These are phyloP conservation scores for Saitozyma sp. DNA, from an alignment of 768 basidiomycete genomes.

Conservation along the genomic window DNA sequence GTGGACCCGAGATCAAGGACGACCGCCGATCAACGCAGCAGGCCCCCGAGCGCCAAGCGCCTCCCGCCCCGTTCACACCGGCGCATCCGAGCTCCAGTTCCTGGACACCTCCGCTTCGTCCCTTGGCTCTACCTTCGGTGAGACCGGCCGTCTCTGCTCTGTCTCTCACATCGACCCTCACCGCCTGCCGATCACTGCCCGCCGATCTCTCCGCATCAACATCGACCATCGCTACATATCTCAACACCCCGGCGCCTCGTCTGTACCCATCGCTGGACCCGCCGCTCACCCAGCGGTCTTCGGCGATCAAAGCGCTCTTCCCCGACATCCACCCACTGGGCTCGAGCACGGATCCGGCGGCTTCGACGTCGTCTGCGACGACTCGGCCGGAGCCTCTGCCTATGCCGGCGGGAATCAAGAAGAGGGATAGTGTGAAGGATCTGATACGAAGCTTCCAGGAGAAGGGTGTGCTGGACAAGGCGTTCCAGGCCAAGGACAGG, in stretches of 20 bases:
- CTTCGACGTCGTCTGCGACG: conserved; percentile 5
- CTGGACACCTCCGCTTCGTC: neutral
- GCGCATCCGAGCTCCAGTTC: neutral
- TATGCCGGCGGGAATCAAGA: conserved; percentile 3
- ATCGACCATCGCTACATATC: conserved; percentile 9
- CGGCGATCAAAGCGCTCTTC: conserved; percentile 34
- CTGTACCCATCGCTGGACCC: conserved; percentile 32
- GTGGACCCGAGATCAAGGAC: too few species aligned
- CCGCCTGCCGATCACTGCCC: conserved; percentile 1
- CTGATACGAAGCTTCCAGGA: conserved; percentile 35
- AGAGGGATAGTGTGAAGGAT: conserved; percentile 30
- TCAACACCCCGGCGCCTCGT: conserved; percentile 9
- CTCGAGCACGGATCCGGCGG: conserved; percentile 4
- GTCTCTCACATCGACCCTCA: neutral
- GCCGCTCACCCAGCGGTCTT: conserved; percentile 28
- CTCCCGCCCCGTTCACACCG: neutral
- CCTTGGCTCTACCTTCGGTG: neutral
- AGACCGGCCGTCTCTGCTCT: neutral
- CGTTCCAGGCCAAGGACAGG: neutral
- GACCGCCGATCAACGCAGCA: too few species aligned
- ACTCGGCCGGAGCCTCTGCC: conserved; percentile 1
- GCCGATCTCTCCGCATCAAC: conserved; percentile 11
- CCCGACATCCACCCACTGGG: conserved; percentile 12
- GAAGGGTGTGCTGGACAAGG: conserved; percentile 16
- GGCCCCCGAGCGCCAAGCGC: neutral